A percentile compares a stretch with the other conserved stretches of the same genome.
phyloP scores from a whole-genome alignment of 1,139 yeast genomes.

The Keqinozyma sinolaborantium region DNA sequence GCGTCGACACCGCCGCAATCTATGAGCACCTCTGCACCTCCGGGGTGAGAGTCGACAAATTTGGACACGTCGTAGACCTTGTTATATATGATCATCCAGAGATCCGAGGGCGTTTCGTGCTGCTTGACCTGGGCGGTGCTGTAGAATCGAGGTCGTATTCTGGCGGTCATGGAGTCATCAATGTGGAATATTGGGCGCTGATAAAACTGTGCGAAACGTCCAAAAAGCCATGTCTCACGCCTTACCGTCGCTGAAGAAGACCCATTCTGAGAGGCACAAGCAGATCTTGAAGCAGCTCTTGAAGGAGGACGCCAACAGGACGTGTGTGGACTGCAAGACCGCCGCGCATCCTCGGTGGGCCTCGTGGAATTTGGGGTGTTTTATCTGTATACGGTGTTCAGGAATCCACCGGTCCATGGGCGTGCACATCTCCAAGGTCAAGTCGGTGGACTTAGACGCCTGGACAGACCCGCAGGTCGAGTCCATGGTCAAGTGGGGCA shows the following conservation, averaged over 20 bases:
- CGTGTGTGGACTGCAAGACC: constrained; percentile 89
- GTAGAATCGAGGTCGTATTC: neutral
- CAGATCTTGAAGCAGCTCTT: constrained; percentile 70
- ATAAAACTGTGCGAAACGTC: constrained; percentile 5
- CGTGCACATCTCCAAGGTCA: constrained; percentile 83
- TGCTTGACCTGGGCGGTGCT: constrained; percentile 25
- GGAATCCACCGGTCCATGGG: constrained; percentile 96
- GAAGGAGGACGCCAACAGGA: constrained; percentile 69
- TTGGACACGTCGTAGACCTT: constrained; percentile 58
- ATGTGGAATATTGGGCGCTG: neutral
- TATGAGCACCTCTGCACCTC: constrained; percentile 61
- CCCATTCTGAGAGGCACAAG: constrained; percentile 54
- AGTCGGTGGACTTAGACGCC: constrained; percentile 89
- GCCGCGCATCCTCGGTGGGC: constrained; percentile 97
- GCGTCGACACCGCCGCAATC: constrained; percentile 78
- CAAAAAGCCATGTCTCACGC: constrained; percentile 4
- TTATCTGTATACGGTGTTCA: constrained; percentile 86
- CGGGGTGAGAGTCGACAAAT: constrained; percentile 56
- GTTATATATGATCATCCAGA: constrained; percentile 67
- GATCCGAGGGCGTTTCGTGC: constrained; percentile 46
- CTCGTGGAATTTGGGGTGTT: constrained; percentile 91
- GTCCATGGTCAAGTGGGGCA: constrained; percentile 85
- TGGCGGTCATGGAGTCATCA: neutral
- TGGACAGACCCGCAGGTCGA: constrained; percentile 95
- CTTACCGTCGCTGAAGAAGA: constrained; percentile 41